Base-by-base conservation (phyloP, 2,329 filamentous ascomycete species). In the Penicillium sclerotigenum region DNA sequence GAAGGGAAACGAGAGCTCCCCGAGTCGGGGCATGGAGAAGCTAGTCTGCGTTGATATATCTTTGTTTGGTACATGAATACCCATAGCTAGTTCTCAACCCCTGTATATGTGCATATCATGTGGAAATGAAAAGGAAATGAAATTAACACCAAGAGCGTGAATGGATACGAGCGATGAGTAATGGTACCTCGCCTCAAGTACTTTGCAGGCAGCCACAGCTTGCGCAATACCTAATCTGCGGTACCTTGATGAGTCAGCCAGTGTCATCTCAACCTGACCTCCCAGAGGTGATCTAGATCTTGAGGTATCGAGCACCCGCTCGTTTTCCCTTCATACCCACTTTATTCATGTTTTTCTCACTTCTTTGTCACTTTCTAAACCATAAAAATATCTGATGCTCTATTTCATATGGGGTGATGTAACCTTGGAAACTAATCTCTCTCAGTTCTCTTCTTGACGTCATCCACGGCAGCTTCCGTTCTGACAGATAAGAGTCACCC, bases 1-100 rank as follows among this genome's bases (percentile, higher is more conserved):
- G 37, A 16, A 47, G 34, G 37, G 58, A 58, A n/a, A 56, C 53
- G 51, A 54, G 49, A 34, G 52, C 42, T 22, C 54, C 62, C 18
- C 60, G 59, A 54, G 54, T 58, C 26, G 70, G 70, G 29, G 59
- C 68, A 45, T 73, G 70, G 71, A 71, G 57, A 53, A 49, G 43
- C 29, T 60, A 48, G 47, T 45, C 22, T 16, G 5, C 11, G 4
- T n/a, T 22, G 33, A 13, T 28, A 22, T 22, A 13, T 28, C 24
- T 24, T 51, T 42, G 38, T 20, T 18, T 13, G 49, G 26, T 33
- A 45, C 13, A 28, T 34, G 9, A 53, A 36, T 11, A 45, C 16
- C 10, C 16, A 38, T 26, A 24, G 24, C 13, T 20, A 38, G n/a
- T 16, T 18, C 34, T 20, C 4, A 34, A 43, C 22, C 24, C 24